Evolutionary conservation across 179 eudicot species (phyloP), one percentile per base, ranked within the genome.

Genomic region (Gypsophila paniculata): DNA sequence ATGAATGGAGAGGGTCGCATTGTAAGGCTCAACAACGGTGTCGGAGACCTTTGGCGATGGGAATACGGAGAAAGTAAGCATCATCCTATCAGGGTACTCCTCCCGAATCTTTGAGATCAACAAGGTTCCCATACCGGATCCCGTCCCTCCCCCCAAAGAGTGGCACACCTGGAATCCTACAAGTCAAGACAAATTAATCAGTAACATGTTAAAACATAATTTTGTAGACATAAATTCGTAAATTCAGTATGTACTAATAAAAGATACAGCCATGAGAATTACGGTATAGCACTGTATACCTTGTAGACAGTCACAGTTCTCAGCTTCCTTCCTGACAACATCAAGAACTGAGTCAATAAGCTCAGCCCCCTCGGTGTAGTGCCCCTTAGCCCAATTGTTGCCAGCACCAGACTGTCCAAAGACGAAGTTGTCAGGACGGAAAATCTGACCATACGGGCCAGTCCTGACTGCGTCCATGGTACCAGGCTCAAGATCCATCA

Each of bases 111-210:
- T 87, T 18, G 91, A 87, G 54, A 87, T 87, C 82, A 87, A 73
- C 22, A 87, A 82, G 58, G 91, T 87, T 15, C 91, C 91, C 91
- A 87, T 87, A 13, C 91, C 91, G 6, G 91, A 87, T 22, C 91
- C 91, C 3, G 91, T 87, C 70, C 91, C 91, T 10, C 91, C 91
- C 72, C 91, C 91, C 42, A 89, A 86, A 4, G 94, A 89, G 61
- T 89, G 94, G 70, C 94, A 89, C 6, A 89, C 89, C 78, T 89
- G 91, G 44, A 89, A 89, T 65, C 94, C 94, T 89, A 88, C 49
- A 2, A 3, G 36, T 36, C 44, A 6, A 44, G 23, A 5, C 29
- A 19, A 10, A 49, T n/a, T n/a, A n/a, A n/a, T n/a, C n/a, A n/a
- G n/a, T n/a, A n/a, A n/a, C n/a, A n/a, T n/a, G n/a, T n/a, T n/a